phyloP scores from a whole-genome alignment of 2,329 filamentous ascomycete genomes.

The Colletotrichum magnum region DNA sequence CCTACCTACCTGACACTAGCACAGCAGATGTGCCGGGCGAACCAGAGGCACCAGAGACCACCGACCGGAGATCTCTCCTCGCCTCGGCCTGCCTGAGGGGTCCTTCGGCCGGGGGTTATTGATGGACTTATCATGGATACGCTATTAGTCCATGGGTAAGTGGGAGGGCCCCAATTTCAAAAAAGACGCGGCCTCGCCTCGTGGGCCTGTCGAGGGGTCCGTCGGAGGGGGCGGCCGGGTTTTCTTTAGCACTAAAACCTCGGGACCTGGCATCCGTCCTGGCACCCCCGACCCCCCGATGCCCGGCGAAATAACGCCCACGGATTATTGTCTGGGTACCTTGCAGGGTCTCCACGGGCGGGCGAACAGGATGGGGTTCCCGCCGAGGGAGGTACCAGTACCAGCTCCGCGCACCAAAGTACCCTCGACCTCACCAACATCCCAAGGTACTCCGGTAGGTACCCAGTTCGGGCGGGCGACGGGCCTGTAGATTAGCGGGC shows the following conservation, averaged over 20 bases:
- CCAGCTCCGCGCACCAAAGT: no score
- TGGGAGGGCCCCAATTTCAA: background rate
- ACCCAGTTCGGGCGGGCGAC: conserved; percentile 26
- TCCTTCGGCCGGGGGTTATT: background rate
- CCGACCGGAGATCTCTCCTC: conserved; percentile 9
- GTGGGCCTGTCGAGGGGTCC: background rate
- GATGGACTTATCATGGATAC: background rate
- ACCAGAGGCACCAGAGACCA: background rate
- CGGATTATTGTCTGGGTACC: conserved; percentile 2
- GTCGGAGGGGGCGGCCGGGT: background rate
- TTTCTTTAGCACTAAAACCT: background rate
- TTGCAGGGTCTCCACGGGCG: conserved; percentile 2
- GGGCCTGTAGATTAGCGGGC: conserved; percentile 41
- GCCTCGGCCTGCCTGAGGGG: conserved; percentile 3
- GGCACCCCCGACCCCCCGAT: background rate
- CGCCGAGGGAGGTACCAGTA: no score
- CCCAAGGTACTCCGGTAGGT: no score
- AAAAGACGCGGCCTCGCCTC: background rate
- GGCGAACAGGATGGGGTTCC: no score
- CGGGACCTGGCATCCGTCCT: background rate
- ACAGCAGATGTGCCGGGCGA: conserved; percentile 11
- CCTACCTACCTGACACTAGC: background rate
- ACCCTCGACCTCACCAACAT: no score
- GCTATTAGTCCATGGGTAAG: background rate
- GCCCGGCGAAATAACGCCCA: background rate